Conservation (phyloP, 139 green algal species). For the Tetradesmus obliquus region DNA sequence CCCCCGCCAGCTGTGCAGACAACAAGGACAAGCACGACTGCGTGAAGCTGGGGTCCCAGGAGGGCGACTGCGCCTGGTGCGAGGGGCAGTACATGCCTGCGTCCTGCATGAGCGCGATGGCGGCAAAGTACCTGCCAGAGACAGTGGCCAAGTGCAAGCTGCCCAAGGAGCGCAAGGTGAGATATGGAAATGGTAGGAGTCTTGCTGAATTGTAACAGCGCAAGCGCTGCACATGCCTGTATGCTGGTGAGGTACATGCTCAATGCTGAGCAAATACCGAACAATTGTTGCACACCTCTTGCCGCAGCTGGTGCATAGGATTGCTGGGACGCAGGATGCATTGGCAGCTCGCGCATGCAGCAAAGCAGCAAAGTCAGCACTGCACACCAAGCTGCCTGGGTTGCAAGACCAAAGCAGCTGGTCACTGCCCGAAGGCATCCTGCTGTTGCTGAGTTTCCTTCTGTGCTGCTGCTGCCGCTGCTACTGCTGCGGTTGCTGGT, state of each 20-base stretch:
- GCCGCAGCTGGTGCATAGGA: no score
- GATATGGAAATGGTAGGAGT: neutral
- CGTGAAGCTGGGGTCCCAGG: neutral
- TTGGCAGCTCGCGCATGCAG: neutral
- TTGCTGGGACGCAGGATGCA: neutral
- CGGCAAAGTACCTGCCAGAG: slow-evolving; percentile 22
- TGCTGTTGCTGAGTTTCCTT: neutral
- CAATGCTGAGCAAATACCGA: neutral
- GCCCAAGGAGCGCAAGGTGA: slow-evolving; percentile 34
- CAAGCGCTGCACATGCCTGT: no score
- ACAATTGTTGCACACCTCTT: neutral
- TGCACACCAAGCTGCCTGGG: no score
- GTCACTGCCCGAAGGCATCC: neutral
- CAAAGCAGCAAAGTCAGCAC: neutral
- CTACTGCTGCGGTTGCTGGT: neutral
- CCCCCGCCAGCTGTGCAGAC: neutral
- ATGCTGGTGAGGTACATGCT: neutral
- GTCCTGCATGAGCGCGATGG: neutral
- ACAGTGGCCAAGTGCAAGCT: slow-evolving; percentile 39
- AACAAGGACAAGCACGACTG: slow-evolving; percentile 10
- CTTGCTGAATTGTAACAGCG: no score
- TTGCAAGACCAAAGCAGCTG: no score
- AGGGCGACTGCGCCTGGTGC: neutral
- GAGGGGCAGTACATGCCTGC: neutral
- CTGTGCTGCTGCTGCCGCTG: neutral